Base-by-base conservation (phyloP, 1,284 basidiomycete species). In the Sphaerobolus stellatus region DNA sequence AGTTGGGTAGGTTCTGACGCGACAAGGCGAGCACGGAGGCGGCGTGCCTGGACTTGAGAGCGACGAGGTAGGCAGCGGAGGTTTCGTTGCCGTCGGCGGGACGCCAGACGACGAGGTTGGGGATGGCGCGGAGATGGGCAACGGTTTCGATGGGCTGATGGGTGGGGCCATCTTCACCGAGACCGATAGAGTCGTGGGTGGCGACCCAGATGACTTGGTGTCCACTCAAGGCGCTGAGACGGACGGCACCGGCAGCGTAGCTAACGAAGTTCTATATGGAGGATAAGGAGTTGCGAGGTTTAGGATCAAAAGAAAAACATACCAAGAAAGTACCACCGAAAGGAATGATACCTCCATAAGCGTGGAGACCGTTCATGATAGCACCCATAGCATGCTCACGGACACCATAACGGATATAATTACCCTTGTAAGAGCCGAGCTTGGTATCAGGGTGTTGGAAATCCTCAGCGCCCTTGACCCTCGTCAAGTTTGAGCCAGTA, bases 301-400 rank as follows among this genome's bases (percentile, higher is more conserved):
- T 40, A 29, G 40, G 22, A 30, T 14, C 24, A 25, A 30, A 30
- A 45, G 27, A 20, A 13, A 7, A 40, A 68, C 77, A 62, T 62
- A 88, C 86, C 74, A 92, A 72, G 86, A 94, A 96, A 52, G 93
- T 95, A 60, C 86, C 92, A 61, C 87, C 83, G 75, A 90, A 93
- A 48, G 91, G 92, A 61, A 93, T 81, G 64, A 93, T 84, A 59
- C 80, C 88, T 52, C 91, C 91, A 72, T 94, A 96, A 16, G 92
- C 93, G 61, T 78, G 73, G 59, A 96, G 71, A 72, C 93, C 93
- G 72, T 96, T 96, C 66, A 88, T 92, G 68, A 97, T 93, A 59
- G 94, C 94, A 66, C 89, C 92, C 94, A 98, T 98, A 65, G 81
- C 94, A 73, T 98, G 94, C 75, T 98, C 94, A 75, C 94, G 92